Conservation (phyloP, 2,329 filamentous ascomycete species). For the Fusarium floridanum region DNA sequence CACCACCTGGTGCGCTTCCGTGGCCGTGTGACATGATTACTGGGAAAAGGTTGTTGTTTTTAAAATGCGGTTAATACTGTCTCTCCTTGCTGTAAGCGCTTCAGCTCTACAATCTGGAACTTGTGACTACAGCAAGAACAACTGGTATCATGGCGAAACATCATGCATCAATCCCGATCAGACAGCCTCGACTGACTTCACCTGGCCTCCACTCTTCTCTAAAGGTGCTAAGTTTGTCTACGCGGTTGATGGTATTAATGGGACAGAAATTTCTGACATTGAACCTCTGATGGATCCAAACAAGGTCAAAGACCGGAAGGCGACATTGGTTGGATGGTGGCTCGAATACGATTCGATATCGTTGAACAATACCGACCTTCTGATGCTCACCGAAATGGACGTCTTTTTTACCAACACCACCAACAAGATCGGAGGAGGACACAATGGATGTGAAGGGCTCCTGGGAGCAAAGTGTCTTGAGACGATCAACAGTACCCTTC, state of each 20-base stretch:
- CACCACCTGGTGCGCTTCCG: not conserved
- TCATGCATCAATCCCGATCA: not conserved
- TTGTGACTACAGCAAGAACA: not conserved
- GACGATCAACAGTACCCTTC: not conserved
- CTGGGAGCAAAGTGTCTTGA: not conserved
- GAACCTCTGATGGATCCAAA: not conserved
- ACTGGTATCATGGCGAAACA: not conserved
- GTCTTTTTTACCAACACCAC: not conserved
- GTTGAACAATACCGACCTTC: not conserved
- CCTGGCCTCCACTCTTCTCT: not conserved
- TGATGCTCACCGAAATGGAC: not conserved
- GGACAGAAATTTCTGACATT: not conserved
- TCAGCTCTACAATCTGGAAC: not conserved
- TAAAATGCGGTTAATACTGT: not conserved
- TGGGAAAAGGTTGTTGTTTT: not conserved
- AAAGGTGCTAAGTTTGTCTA: not conserved
- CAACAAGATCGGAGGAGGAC: not conserved
- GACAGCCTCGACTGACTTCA: not conserved
- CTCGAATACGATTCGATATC: not conserved
- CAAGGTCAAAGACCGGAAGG: not conserved
- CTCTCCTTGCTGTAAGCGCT: not conserved
- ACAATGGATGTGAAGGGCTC: not conserved
- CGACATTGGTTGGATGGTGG: not conserved
- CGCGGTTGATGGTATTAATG: not conserved
- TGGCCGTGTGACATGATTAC: not conserved